Conservation (phyloP, 2,329 filamentous ascomycete species). For the Xylaria sp. region DNA sequence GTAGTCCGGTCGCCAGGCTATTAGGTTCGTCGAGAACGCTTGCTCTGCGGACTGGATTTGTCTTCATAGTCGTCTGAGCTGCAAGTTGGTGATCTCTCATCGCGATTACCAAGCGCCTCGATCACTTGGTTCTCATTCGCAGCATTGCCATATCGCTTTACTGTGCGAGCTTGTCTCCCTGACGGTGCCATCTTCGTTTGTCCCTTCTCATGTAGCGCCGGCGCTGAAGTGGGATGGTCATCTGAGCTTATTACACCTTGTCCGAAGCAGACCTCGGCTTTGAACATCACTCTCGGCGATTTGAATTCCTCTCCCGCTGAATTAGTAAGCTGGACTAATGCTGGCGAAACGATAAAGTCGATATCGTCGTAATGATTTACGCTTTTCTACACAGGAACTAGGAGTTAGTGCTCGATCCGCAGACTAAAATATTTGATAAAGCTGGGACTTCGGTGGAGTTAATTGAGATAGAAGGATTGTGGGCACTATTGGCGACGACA, state of each 20-base stretch:
- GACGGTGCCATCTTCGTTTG: background rate
- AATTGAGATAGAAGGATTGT: no score
- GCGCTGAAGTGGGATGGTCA: no score
- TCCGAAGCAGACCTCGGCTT: slow-evolving; percentile 29
- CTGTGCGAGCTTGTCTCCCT: background rate
- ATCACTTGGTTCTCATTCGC: background rate
- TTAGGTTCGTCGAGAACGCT: background rate
- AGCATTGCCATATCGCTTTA: background rate
- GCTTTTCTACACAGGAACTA: background rate
- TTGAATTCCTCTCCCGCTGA: slow-evolving; percentile 16
- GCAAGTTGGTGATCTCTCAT: background rate
- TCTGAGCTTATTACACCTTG: background rate
- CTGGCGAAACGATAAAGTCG: slow-evolving; percentile 26
- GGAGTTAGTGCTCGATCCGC: background rate
- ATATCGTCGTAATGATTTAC: background rate
- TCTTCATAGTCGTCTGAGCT: background rate
- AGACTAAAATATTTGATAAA: background rate
- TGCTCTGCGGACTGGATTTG: background rate
- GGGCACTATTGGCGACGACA: no score
- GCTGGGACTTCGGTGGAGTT: background rate
- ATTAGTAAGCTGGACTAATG: slow-evolving; percentile 18
- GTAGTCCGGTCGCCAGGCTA: background rate
- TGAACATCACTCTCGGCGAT: background rate
- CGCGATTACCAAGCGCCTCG: background rate
- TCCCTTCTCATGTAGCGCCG: background rate